Evolutionary conservation across 2,329 filamentous ascomycete species (phyloP).

Genomic region (Colletotrichum ledebouriae): DNA sequence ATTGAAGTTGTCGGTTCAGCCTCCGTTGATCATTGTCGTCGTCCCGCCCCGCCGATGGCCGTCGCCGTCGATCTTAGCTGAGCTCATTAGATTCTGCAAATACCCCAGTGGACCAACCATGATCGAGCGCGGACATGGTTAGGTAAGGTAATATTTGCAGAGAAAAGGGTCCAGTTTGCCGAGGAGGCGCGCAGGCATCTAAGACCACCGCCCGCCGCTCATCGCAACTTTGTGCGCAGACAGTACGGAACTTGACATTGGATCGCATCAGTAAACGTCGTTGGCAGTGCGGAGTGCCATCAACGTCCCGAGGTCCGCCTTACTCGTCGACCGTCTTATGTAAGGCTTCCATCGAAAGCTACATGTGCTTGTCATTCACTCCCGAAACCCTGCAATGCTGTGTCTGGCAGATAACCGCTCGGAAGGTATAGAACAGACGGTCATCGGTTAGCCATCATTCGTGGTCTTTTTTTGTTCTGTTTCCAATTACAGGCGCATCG

Average conservation of each 20-base stretch:
- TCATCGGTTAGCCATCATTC: background rate
- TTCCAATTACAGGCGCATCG: conserved; percentile 20
- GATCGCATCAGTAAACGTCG: background rate
- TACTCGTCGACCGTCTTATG: background rate
- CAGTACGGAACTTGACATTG: no score
- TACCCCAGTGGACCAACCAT: conserved; percentile 8
- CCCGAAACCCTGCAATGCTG: background rate
- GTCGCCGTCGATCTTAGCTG: no score
- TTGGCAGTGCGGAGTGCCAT: background rate
- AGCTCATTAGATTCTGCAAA: conserved; percentile 15
- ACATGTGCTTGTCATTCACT: conserved; percentile 11
- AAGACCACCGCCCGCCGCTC: no score
- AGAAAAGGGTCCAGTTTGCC: conserved; percentile 14
- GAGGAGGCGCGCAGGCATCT: background rate
- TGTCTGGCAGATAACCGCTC: conserved; percentile 8
- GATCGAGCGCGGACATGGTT: conserved; percentile 2
- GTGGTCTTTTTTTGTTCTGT: background rate
- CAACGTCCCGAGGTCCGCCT: background rate
- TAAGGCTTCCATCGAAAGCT: conserved; percentile 1
- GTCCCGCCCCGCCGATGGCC: background rate
- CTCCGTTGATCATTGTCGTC: conserved; percentile 20
- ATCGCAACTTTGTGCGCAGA: no score
- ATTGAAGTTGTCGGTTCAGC: conserved; percentile 15
- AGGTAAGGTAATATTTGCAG: conserved; percentile 24
- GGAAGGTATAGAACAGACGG: conserved; percentile 6